Percentiles rank a stretch among this genome's conserved stretches.
These are phyloP conservation scores for Amanita polypyramis DNA, from an alignment of 768 basidiomycete genomes.

Conservation along the genomic window DNA sequence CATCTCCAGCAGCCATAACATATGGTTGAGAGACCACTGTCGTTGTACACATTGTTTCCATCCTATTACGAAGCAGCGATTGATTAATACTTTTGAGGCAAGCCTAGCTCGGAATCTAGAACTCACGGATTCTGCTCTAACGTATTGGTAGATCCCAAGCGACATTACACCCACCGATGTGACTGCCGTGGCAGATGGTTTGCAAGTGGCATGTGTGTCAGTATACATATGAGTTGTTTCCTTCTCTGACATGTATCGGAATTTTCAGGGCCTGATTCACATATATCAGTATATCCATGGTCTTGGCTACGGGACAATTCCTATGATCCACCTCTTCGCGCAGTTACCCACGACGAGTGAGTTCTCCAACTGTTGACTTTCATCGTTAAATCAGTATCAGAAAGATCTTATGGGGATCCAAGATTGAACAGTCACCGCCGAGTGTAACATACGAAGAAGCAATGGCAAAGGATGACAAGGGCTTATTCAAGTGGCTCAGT, in stretches of 20 bases:
- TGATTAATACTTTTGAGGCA: constrained; percentile 79
- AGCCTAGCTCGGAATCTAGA: neutral
- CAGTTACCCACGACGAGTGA: constrained; percentile 31
- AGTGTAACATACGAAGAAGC: constrained; percentile 62
- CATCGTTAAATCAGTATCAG: constrained; percentile 18
- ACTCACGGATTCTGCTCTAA: neutral
- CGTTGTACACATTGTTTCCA: constrained; percentile 84
- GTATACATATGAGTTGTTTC: neutral
- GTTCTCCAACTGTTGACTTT: neutral
- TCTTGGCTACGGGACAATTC: constrained; percentile 69
- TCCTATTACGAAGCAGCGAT: constrained; percentile 78
- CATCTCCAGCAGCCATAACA: constrained; percentile 54
- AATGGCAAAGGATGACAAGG: constrained; percentile 54
- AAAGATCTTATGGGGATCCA: constrained; percentile 74
- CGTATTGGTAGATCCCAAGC: constrained; percentile 50
- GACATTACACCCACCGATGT: constrained; percentile 59
- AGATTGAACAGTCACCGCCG: constrained; percentile 67
- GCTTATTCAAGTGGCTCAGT: constrained; percentile 71
- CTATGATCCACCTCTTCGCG: constrained; percentile 59
- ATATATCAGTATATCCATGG: constrained; percentile 85
- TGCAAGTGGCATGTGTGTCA: constrained; percentile 65
- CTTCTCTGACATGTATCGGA: constrained; percentile 18
- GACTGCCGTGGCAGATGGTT: constrained; percentile 45
- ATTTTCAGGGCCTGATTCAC: constrained; percentile 46
- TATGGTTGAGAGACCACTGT: constrained; percentile 92